Evolutionary conservation across 78 protist genomes (phyloP).

Genomic region (Dictyostelium brefeldianum): DNA sequence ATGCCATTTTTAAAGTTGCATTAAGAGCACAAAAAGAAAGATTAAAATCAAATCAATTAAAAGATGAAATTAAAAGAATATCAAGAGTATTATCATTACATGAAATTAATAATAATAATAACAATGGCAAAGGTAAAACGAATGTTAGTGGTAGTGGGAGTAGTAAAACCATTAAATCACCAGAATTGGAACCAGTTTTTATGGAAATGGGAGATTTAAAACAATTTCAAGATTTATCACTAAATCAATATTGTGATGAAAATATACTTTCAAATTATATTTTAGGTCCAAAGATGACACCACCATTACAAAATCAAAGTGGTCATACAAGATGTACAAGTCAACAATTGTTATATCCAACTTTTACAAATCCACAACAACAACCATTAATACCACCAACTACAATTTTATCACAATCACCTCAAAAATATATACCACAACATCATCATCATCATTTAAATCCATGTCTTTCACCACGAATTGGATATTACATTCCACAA

Average conservation of each 20-base stretch:
- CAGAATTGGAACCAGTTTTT: slow-evolving; percentile 44
- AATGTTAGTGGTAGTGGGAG: neutral
- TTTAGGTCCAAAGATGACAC: slow-evolving; percentile 9
- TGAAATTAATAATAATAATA: neutral
- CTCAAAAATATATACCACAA: neutral
- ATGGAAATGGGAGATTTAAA: slow-evolving; percentile 71
- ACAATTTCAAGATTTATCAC: slow-evolving; percentile 55
- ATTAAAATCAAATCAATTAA: slow-evolving; percentile 40
- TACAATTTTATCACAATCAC: neutral
- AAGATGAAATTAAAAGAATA: slow-evolving; percentile 57
- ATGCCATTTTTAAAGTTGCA: slow-evolving; percentile 59
- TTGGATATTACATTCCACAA: neutral
- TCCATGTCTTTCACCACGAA: slow-evolving; percentile 7
- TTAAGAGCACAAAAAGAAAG: slow-evolving; percentile 74
- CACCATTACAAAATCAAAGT: neutral
- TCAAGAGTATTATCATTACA: neutral
- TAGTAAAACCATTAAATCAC: neutral
- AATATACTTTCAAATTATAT: neutral
- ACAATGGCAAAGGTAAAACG: neutral
- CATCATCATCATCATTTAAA: slow-evolving; percentile 18
- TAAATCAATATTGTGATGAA: slow-evolving; percentile 52
- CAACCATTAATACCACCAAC: slow-evolving; percentile 26
- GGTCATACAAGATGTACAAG: neutral
- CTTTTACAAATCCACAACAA: neutral
- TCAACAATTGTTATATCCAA: neutral